These are phyloP conservation scores for Ceriops zippeliana DNA, from an alignment of 345 rosid species.

Conservation along the genomic window DNA sequence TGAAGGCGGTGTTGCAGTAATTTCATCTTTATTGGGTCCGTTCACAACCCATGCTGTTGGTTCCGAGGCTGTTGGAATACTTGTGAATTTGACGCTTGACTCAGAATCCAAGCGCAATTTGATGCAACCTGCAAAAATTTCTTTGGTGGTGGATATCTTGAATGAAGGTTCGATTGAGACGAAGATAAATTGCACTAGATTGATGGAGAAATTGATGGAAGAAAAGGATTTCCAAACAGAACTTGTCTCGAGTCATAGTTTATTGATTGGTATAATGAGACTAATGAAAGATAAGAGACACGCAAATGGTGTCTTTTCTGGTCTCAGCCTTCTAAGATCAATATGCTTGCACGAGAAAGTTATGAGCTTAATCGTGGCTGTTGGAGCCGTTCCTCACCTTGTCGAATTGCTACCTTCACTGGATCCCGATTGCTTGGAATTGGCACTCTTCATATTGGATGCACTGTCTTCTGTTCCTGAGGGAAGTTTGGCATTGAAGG, in stretches of 20 bases:
- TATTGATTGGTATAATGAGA: slow-evolving; percentile 59
- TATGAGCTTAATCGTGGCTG: slow-evolving; percentile 40
- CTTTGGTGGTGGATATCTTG: slow-evolving; percentile 57
- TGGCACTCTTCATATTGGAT: slow-evolving; percentile 49
- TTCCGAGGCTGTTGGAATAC: slow-evolving; percentile 58
- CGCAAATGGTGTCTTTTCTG: slow-evolving; percentile 44
- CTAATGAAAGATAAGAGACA: slow-evolving; percentile 58
- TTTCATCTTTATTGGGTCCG: slow-evolving; percentile 53
- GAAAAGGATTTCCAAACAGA: slow-evolving; percentile 50
- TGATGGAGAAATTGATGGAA: slow-evolving; percentile 50
- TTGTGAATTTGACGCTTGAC: slow-evolving; percentile 56
- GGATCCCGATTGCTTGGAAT: slow-evolving; percentile 46
- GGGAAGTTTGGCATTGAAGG: slow-evolving; percentile 57
- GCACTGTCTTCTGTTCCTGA: slow-evolving; percentile 38
- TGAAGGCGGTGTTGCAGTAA: slow-evolving; percentile 49
- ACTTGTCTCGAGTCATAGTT: slow-evolving; percentile 50
- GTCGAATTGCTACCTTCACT: slow-evolving; percentile 51
- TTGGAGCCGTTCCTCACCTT: slow-evolving; percentile 56
- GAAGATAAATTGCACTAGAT: slow-evolving; percentile 48
- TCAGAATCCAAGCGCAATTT: slow-evolving; percentile 48
- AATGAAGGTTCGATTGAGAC: slow-evolving; percentile 62
- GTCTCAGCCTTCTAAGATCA: slow-evolving; percentile 49
- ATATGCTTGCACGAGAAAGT: slow-evolving; percentile 44
- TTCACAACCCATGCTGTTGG: slow-evolving; percentile 70
- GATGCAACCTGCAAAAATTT: slow-evolving; percentile 61